Percentiles rank a stretch among this genome's conserved stretches.
phyloP scores from a whole-genome alignment of 805 yeast genomes.

The Metschnikowia bowlesiae region DNA sequence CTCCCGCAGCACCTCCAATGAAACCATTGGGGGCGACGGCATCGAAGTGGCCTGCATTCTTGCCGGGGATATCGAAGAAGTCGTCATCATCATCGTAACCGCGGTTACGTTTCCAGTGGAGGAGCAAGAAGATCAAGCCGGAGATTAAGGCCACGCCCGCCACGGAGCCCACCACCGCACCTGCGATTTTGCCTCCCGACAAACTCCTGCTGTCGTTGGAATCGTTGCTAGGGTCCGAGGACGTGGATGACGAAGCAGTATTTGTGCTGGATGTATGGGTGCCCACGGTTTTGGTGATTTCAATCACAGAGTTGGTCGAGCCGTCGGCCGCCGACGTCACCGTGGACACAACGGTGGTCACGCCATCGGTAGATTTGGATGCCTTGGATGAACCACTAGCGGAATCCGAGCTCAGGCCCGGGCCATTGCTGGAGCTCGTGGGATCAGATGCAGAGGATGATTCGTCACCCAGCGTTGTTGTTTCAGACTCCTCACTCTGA shows the following conservation, averaged over 20 bases:
- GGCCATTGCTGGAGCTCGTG: background rate
- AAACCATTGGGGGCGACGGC: constrained; percentile 23
- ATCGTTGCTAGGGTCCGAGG: constrained; percentile 9
- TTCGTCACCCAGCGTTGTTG: background rate
- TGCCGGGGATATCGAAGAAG: constrained; percentile 13
- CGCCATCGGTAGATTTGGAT: constrained; percentile 6
- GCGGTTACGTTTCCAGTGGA: constrained; percentile 37
- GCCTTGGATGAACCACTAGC: constrained; percentile 1
- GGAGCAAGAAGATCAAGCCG: constrained; percentile 33
- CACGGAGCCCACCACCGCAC: constrained; percentile 39
- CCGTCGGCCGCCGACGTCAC: constrained; percentile 14
- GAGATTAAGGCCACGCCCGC: constrained; percentile 33
- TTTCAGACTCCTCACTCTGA: background rate
- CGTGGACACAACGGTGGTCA: constrained; percentile 21
- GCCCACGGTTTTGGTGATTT: constrained; percentile 20
- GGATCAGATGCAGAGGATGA: background rate
- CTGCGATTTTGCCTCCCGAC: constrained; percentile 41
- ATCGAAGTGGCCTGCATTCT: constrained; percentile 22
- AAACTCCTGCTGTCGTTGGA: constrained; percentile 10
- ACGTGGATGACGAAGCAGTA: constrained; percentile 5
- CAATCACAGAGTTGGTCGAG: constrained; percentile 16
- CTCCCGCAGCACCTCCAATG: constrained; percentile 16
- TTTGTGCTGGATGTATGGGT: constrained; percentile 4
- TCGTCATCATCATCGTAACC: constrained; percentile 40
- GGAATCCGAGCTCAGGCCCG: background rate